Base-by-base conservation (phyloP, 768 basidiomycete species). In the Fistulinella prunicolor region DNA sequence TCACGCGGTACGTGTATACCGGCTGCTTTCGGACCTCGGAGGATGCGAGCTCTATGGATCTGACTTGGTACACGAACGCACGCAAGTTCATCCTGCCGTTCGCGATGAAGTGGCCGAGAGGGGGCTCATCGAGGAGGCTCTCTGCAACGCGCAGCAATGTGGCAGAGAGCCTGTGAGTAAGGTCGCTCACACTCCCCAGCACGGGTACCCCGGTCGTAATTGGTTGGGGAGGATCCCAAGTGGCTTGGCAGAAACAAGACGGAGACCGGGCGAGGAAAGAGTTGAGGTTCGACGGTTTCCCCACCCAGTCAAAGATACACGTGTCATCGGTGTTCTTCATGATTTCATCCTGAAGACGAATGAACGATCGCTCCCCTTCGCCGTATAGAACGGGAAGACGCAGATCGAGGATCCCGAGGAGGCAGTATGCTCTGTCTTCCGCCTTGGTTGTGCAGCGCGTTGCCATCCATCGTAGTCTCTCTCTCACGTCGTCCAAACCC, bases 381-480 rank as follows among this genome's bases (percentile, higher is more conserved):
- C 61, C 61, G 29, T 63, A 63, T 4, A 65, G 32, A 62, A 52
- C 46, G 62, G 75, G 45, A 40, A 58, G 54, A 37, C 59, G 45
- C 21, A 65, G 35, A 29, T 55, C 55, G 17, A 64, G 61, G 34
- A 64, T 60, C 0, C 63, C 63, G 42, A 59, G 57, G 30, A 67
- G 58, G 32, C 59, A 65, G 46, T 68, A 68, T 0, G 63, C 61
- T 43, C 38, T 60, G 42, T 68, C 66, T 36, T 67, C 66, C 9
- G 42, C 9, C 22, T 59, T 61, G 30, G 66, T 62, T 21, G 66
- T 68, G 29, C 22, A 53, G 39, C 67, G 54, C 2, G 37, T 42
- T 4, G 63, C 58, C 48, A 63, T 59, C 67, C 66, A 69, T 10
- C 47, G 50, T 30, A 68, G 21, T 29, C 41, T 61, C 44, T 63